These are phyloP conservation scores for Rubia peregrina DNA, from an alignment of 305 asterid genomes.

Conservation along the genomic window DNA sequence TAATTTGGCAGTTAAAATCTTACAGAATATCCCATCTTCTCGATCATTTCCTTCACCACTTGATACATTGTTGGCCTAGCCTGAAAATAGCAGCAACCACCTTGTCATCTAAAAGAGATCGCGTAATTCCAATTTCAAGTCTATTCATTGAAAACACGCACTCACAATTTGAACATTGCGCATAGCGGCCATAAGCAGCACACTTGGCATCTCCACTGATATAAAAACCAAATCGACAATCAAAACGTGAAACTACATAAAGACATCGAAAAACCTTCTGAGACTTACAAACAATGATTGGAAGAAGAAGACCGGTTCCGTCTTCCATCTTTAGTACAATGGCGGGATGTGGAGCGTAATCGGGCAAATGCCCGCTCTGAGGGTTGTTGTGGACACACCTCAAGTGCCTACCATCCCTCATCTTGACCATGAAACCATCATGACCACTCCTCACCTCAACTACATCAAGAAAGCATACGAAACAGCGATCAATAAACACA, in stretches of 20 bases:
- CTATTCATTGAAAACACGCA: constrained; percentile 11
- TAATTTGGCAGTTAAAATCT: constrained; percentile 21
- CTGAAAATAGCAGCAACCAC: constrained; percentile 32
- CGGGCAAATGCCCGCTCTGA: constrained; percentile 57
- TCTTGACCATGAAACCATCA: constrained; percentile 77
- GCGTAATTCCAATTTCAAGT: background rate
- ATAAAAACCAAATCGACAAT: constrained; percentile 16
- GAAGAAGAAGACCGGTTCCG: constrained; percentile 79
- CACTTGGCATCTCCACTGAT: constrained; percentile 97
- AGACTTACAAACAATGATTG: constrained; percentile 76
- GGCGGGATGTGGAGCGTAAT: constrained; percentile 77
- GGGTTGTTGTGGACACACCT: constrained; percentile 70
- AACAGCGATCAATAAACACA: background rate
- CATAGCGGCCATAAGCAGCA: constrained; percentile 85
- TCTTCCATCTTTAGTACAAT: constrained; percentile 85
- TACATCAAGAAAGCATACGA: constrained; percentile 10
- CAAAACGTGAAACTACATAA: background rate
- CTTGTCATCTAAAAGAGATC: constrained; percentile 10
- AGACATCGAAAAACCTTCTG: background rate
- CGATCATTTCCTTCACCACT: constrained; percentile 83
- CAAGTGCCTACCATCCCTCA: constrained; percentile 77
- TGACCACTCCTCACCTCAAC: constrained; percentile 85
- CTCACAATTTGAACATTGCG: constrained; percentile 86
- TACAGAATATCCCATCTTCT: constrained; percentile 90
- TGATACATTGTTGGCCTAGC: constrained; percentile 95